A percentile compares a stretch with the other conserved stretches of the same genome.
Evolutionary conservation across 73 alveolate species (phyloP).

Genomic region (Symbiodinium pilosum): DNA sequence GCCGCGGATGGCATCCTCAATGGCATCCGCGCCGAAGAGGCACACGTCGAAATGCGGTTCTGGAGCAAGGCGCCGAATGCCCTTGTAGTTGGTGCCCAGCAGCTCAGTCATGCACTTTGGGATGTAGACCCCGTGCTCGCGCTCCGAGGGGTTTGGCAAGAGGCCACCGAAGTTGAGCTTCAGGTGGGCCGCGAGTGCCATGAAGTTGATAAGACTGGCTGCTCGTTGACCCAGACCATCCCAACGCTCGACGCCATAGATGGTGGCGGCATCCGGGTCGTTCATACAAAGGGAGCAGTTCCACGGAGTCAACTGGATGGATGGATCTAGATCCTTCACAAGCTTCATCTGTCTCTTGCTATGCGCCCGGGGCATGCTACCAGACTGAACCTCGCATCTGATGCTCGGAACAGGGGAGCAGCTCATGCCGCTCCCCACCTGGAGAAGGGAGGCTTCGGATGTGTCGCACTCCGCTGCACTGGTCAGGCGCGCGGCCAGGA

Average conservation of each 20-base stretch:
- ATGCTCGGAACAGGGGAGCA: conserved; percentile 3
- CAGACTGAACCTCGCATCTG: neutral
- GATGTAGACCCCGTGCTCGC: conserved; percentile 9
- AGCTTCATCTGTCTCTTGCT: conserved; percentile 11
- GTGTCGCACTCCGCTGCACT: neutral
- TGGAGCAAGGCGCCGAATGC: neutral
- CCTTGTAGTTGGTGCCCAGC: neutral
- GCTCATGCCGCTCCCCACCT: neutral
- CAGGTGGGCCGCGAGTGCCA: conserved; percentile 2
- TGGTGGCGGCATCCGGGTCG: neutral
- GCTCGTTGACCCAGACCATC: neutral
- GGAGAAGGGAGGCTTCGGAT: neutral
- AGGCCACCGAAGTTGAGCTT: conserved; percentile 1
- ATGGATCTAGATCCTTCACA: neutral
- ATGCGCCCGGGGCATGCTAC: neutral
- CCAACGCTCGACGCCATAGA: conserved; percentile 8
- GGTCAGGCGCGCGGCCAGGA: neutral
- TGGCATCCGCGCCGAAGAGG: conserved; percentile 8
- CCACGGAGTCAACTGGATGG: neutral
- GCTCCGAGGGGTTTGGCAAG: neutral
- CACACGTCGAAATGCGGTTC: neutral
- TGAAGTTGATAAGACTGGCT: neutral
- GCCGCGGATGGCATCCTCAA: neutral
- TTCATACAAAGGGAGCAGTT: neutral
- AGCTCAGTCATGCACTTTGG: conserved; percentile 4